Base-by-base conservation (phyloP, 306 rosid species). In the Aeschynomene evenia region DNA sequence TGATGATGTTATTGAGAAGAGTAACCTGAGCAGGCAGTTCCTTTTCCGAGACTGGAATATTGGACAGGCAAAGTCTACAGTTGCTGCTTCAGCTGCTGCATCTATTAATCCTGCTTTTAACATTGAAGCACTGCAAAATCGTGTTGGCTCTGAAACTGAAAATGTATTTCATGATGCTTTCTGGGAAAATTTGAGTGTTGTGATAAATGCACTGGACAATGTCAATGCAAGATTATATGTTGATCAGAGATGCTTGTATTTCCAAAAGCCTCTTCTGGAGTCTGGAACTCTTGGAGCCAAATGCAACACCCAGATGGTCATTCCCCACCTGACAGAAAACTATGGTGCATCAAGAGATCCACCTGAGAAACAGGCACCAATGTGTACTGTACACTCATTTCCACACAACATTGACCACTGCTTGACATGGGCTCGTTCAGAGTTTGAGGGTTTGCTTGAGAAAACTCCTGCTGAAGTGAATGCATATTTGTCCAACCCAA, bases 291-390 rank as follows among this genome's bases (percentile, higher is more conserved):
- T 91, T 72, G 97, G 97, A 57, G 85, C 97, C 26, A 91, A 91
- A 80, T 91, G 97, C 86, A 91, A 91, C 84, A 91, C 92, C 12
- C 97, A 91, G 82, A 88, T 88, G 96, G 96, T 91, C 62, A 91
- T 91, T 78, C 90, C 97, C 69, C 97, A 83, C 83, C 79, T 91
- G 34, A 88, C 97, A 18, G 97, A 91, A 80, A 91, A 91, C 77
- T 91, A 91, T 78, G 97, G 97, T 46, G 97, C 97, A n/a, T 91
- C 97, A 20, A 88, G 97, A 77, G 97, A 91, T 76, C 97, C 93
- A 16, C 97, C 97, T 33, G 96, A 91, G 85, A 91, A 85, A 70
- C 92, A 91, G 75, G 97, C 97, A 5, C 97, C 97, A 20, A 91
- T 91, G 97, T 91, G 97, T 79, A 91, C 96, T 15, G 86, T 91